Percentiles rank a stretch among this genome's conserved stretches.
These are phyloP conservation scores for Novymonas esmeraldas DNA, from an alignment of 208 protist species.

Conservation along the genomic window DNA sequence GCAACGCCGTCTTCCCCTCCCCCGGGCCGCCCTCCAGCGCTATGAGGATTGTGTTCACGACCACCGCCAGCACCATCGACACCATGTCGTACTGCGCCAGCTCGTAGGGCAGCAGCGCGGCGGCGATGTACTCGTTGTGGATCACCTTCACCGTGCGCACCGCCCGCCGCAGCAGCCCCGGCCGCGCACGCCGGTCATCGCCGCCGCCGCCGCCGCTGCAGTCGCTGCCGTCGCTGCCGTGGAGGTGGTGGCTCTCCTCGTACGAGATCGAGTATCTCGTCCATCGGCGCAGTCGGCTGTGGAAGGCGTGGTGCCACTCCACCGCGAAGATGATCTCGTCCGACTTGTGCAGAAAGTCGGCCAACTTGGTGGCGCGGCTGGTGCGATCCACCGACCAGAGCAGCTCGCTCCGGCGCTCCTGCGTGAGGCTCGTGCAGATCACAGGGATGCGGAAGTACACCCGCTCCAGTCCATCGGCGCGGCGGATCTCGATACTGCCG, in stretches of 20 bases:
- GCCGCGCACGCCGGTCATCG: neutral
- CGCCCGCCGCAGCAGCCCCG: slow-evolving; percentile 1
- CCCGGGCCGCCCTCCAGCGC: slow-evolving; percentile 36
- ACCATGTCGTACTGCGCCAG: slow-evolving; percentile 57
- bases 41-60: slow-evolving; percentile 64
- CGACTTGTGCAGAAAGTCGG: slow-evolving; percentile 78
- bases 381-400: slow-evolving; percentile 80
- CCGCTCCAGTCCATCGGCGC: slow-evolving; percentile 70
- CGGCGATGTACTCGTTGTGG: slow-evolving; percentile 69
- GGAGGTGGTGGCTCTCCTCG: no score
- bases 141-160: slow-evolving; percentile 17
- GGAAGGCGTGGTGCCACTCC: slow-evolving; percentile 62
- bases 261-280: slow-evolving; percentile 44
- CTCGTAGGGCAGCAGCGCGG: slow-evolving; percentile 47
- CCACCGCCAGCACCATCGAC: slow-evolving; percentile 58
- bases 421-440: slow-evolving; percentile 65
- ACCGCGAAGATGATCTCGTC: slow-evolving; percentile 88
- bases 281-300: slow-evolving; percentile 37
- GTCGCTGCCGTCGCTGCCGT: no score
- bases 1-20: slow-evolving; percentile 10
- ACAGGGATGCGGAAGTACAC: slow-evolving; percentile 87
- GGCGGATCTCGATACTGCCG: slow-evolving; percentile 77
- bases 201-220: no score
- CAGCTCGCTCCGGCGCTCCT: slow-evolving; percentile 65
- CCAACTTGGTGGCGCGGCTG: slow-evolving; percentile 73